Base-by-base conservation (phyloP, 148 eudicot species). In the Camellia granthamiana region DNA sequence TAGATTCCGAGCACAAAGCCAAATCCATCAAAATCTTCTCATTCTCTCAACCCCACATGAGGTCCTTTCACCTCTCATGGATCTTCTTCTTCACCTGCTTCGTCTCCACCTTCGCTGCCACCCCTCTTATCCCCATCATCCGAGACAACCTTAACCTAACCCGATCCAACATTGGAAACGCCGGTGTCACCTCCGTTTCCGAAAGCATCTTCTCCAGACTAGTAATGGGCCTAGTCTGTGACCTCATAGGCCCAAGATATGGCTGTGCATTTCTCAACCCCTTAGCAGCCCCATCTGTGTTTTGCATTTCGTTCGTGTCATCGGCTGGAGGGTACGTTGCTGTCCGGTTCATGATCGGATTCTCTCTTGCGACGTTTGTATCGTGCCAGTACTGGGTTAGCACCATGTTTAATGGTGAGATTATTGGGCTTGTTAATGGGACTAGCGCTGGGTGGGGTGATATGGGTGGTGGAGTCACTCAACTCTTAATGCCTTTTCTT, bases 381-480 rank as follows among this genome's bases (percentile, higher is more conserved):
- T 84, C 91, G 3, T 89, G 89, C 81, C 88, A 84, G 43, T 88
- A 84, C 59, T 88, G 89, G 91, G 86, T 80, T 81, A 86, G 89
- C 74, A 85, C 87, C 1, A 89, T 89, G 91, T 89, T 89, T 16
- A 87, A 79, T 10, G 68, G 88, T 9, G 46, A 78, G 81, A 89
- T 89, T 14, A 86, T 88, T 3, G 91, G 91, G 49, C 72, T 78
- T 4, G 91, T 86, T 30, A 88, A 88, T 38, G 91, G 87, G 5
- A 81, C 85, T 0, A 83, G 89, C 0, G 91, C 79, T 0, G 91
- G 91, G 10, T 88, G 91, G 91, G 91, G 91, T 0, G 72, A 88
- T 77, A 88, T 88, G 91, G 91, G 91, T 10, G 91, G 91, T 0
- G 91, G 91, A 9, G 83, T 73, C 5, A 88, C 89, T 42, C 91